Evolutionary conservation across 2,329 filamentous ascomycete species (phyloP), one percentile per base, ranked within the genome.

Genomic region (Macrophomina phaseolina): DNA sequence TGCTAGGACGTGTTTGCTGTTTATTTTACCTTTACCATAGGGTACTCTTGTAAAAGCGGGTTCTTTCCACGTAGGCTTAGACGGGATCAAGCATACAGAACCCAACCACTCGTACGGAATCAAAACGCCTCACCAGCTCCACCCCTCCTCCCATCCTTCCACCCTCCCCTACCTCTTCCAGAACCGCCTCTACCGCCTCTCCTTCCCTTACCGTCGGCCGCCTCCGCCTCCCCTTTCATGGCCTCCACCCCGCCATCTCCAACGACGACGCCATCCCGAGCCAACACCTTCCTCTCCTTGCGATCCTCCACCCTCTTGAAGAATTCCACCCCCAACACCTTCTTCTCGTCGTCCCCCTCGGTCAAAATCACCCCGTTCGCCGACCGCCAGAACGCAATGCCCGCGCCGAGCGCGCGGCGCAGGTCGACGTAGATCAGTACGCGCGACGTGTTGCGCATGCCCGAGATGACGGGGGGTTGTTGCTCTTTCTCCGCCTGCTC

Each of bases 371-470:
- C 81, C 0, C 79, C 77, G 79, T 82, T 77, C 77, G 86, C 78
- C 74, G 83, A 78, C 74, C 87, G 77, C 88, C 91, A 96, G 86
- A 94, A 97, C 73, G 84, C 83, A 69, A 93, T 80, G 0, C 83
- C 83, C 0, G 80, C 88, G 49, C 80, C 80, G 72, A 97, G 75
- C 71, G 92, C 90, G 73, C 82, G 82, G 77, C 82, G 80, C 34
- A 97, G 79, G 78, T 97, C 89, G 66, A 97, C 81, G 78, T 92
- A 92, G 34, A 97, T 85, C 69, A 97, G 74, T 5, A 77, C 75
- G 88, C 92, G 70, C 74, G 78, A 80, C 9, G 76, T 77, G n/a
- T 76, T 83, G 28, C 94, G 84, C 91, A 97, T 96, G 0, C 93
- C 93, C 46, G 90, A 93, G 30, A 94, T 86, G 2, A 94, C 91